phyloP scores from a whole-genome alignment of 2,329 filamentous ascomycete species.

The Septoria linicola region DNA sequence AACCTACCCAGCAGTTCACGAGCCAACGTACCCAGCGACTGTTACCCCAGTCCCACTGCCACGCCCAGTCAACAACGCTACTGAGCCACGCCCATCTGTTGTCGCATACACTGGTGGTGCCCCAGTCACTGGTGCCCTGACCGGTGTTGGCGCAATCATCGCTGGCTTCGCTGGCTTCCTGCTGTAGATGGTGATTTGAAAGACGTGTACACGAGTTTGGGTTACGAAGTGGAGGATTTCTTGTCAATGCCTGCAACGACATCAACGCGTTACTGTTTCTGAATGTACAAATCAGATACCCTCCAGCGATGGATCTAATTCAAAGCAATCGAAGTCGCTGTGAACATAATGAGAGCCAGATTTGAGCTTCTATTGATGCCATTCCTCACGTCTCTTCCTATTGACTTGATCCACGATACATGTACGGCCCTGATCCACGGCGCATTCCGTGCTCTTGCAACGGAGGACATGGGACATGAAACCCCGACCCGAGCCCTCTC shows the following conservation, averaged over 20 bases:
- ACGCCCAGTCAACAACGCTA: not conserved
- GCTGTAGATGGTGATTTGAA: not conserved
- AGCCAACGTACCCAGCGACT: not conserved
- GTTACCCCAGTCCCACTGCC: not conserved
- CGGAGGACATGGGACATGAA: no score
- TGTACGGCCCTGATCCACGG: no score
- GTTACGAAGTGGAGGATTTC: not conserved
- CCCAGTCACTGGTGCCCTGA: conserved; percentile 9
- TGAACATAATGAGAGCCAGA: no score
- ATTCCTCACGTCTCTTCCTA: no score
- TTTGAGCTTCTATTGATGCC: no score
- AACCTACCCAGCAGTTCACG: not conserved
- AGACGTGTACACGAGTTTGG: not conserved
- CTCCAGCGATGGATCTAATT: conserved; percentile 6
- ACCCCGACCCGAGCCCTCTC: no score
- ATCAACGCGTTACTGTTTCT: not conserved
- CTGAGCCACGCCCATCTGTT: not conserved
- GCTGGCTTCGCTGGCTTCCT: conserved; percentile 12
- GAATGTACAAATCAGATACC: not conserved
- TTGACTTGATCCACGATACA: no score
- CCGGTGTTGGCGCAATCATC: conserved; percentile 13
- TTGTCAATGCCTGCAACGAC: not conserved
- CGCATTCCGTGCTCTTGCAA: not conserved
- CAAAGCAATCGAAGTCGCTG: conserved; percentile 7
- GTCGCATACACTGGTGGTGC: conserved; percentile 13